Evolutionary conservation across 441 rosid genomes (phyloP), one percentile per base, ranked within the genome.

Genomic region (Melastoma candidum): DNA sequence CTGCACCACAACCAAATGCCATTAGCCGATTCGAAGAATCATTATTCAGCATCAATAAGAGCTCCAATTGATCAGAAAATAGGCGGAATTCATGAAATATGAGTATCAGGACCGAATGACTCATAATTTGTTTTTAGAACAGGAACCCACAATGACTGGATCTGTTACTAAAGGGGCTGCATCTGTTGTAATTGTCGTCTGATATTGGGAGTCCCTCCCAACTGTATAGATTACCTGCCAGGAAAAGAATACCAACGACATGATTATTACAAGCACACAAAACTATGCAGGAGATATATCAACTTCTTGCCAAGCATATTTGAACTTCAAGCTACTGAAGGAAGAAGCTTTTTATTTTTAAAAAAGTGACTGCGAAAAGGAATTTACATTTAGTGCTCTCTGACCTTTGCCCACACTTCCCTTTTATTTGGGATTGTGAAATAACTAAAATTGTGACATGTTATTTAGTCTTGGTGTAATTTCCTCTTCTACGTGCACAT

Each of bases 221-320:
- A 70, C 94, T 47, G 89, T 92, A 43, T 69, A 79, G 64, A 77
- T 92, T 58, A 92, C 85, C 98, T 92, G 85, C 59, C 44, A 59
- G 56, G 24, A 46, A n/a, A 55, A 29, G 36, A 29, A 29, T 29
- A 29, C 36, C 57, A 75, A 44, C 57, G 66, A 57, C 52, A 64
- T 52, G 26, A 55, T 17, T 17, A 17, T 17, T 17, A 17, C 22
- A 17, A 17, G 22, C 22, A 17, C 22, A 17, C 22, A 17, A 17
- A 17, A 17, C 22, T 17, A 17, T 17, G 22, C 22, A 17, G 22
- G 22, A 17, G 22, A 17, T 17, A 17, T 17, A 17, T 29, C 36
- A 29, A 3, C 36, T 29, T 29, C 36, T 29, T 29, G 36, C 36
- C 36, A 29, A 29, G 36, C 7, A 29, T 29, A 29, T 29, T 29